phyloP scores from a whole-genome alignment of 2,329 filamentous ascomycete species.

The Colletotrichum lentis region DNA sequence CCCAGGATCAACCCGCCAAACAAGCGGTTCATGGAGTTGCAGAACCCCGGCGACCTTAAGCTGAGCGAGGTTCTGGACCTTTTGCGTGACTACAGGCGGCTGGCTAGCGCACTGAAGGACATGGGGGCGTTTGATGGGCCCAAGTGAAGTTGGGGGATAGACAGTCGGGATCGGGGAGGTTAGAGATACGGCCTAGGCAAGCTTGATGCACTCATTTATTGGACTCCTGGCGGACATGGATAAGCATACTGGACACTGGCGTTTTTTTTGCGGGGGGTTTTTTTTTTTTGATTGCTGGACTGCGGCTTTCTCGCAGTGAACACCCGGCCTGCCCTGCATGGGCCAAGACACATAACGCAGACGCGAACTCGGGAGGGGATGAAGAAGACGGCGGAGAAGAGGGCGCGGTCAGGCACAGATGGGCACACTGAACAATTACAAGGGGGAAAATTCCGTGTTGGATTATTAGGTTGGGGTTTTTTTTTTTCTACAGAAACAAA shows the following conservation, averaged over 20 bases:
- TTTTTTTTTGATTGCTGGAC: conserved; percentile 10
- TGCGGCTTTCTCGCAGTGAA: not conserved
- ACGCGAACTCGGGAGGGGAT: not conserved
- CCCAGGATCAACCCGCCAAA: conserved; percentile 71
- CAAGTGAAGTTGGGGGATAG: conserved; percentile 40
- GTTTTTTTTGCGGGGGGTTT: no score
- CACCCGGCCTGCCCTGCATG: not conserved
- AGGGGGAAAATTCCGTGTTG: conserved; percentile 11
- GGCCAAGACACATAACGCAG: not conserved
- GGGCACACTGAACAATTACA: conserved; percentile 11
- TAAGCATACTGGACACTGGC: conserved; percentile 32
- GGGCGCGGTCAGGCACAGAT: not conserved
- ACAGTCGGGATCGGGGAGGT: not conserved
- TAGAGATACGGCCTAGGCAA: not conserved
- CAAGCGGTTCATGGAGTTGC: conserved; percentile 75
- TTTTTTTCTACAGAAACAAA: conserved; percentile 18
- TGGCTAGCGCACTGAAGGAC: conserved; percentile 71
- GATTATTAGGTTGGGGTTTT: conserved; percentile 15
- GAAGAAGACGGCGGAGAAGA: not conserved
- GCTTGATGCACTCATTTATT: conserved; percentile 8
- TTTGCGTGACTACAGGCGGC: conserved; percentile 76
- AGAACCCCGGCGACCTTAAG: conserved; percentile 74
- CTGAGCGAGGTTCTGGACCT: conserved; percentile 78
- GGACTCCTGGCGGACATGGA: conserved; percentile 7
- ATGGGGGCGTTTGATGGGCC: conserved; percentile 65